Evolutionary conservation across 2,329 filamentous ascomycete genomes (phyloP), one percentile per base, ranked within the genome.

Genomic region (Spiromastix sp.): DNA sequence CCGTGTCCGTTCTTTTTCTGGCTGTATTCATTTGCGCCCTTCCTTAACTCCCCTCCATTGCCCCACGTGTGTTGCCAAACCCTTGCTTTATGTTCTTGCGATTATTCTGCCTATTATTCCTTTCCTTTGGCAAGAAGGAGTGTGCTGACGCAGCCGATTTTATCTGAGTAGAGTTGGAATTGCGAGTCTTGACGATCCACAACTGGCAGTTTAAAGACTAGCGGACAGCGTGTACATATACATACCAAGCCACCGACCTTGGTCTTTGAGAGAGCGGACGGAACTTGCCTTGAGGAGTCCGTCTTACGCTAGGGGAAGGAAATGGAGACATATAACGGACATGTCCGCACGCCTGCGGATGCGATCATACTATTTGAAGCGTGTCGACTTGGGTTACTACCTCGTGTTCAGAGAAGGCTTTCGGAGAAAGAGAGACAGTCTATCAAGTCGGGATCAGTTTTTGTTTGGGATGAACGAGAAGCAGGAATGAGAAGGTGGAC

Each of bases 391-490:
- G 91, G 91, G 36, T 68, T 93, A 32, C 67, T 96, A 31, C 91
- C 91, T 19, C 78, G 91, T 46, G 91, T 98, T 4, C 91, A 96
- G 66, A 75, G 91, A 48, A 74, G 91, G 50, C 66, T 95, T 40
- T 96, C 91, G 2, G 91, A 98, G 61, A 96, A 96, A 64, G 91
- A 98, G 64, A 77, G 91, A 42, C 87, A 95, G 56, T 85, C 85
- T 3, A 98, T 98, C 58, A 81, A 85, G 53, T 94, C 89, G 1
- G 91, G 91, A 28, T 98, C 91, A 0, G 89, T 98, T 3, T 98
- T 96, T 52, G 91, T 98, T n/a, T 98, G 91, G 91, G 91, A 98
- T 59, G 91, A 98, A 68, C 72, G 89, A 49, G 91, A 98, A 67
- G 91, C 91, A 8, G 91, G 91, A 47, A 98, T 98, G 91, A 75